A percentile compares a stretch with the other conserved stretches of the same genome.
Conservation (phyloP, 768 basidiomycete species). For the Auriculariales sp. region DNA sequence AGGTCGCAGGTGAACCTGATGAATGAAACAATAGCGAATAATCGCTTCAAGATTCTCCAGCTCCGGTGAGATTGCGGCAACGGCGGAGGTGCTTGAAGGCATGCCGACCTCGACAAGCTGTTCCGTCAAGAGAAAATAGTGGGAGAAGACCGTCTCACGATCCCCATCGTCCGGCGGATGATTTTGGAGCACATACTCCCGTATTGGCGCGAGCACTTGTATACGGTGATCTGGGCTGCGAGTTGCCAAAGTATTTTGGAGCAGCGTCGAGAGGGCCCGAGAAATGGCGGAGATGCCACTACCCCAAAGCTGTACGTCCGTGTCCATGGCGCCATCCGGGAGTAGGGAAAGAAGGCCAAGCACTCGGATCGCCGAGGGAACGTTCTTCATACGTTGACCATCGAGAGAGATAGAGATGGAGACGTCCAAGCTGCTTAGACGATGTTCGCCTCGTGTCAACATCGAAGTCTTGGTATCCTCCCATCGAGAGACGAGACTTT, state of each 20-base stretch:
- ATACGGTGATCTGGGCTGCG: neutral
- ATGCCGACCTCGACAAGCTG: too few relatives aligned
- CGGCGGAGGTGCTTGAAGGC: too few relatives aligned
- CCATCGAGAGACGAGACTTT: neutral
- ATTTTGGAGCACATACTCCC: neutral
- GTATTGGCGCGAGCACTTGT: neutral
- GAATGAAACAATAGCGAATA: too few relatives aligned
- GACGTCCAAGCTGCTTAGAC: neutral
- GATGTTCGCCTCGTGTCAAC: neutral
- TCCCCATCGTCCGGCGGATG: too few relatives aligned
- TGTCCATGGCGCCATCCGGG: conserved; percentile 5
- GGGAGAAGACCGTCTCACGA: too few relatives aligned
- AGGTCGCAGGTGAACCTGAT: too few relatives aligned
- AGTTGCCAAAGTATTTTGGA: neutral
- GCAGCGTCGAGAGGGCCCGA: neutral
- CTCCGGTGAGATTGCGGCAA: too few relatives aligned
- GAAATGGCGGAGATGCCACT: conserved; percentile 5
- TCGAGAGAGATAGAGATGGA: neutral
- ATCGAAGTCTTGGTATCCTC: neutral
- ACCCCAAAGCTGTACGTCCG: conserved; percentile 6
- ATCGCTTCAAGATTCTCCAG: too few relatives aligned
- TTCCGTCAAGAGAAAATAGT: too few relatives aligned
- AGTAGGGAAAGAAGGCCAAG: neutral
- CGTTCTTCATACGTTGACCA: neutral
- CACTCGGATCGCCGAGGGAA: neutral